Evolutionary conservation across 768 basidiomycete genomes (phyloP).

Genomic region (Chiua virens): DNA sequence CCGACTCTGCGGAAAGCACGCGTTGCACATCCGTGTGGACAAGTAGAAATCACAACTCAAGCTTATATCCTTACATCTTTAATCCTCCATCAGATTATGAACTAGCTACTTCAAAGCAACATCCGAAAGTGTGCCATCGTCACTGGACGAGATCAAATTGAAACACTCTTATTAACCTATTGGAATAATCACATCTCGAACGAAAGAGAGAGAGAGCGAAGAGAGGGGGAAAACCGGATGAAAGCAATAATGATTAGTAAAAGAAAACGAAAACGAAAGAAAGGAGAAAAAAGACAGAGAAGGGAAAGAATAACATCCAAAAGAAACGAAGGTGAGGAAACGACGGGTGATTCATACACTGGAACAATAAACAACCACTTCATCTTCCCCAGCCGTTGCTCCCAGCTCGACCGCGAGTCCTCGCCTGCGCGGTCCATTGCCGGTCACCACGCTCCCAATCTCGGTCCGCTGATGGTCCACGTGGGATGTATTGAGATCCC

Average conservation of each 20-base stretch:
- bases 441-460: slow-evolving; percentile 51
- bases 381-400: slow-evolving; percentile 38
- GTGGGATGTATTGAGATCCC: slow-evolving; percentile 40
- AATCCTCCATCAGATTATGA: slow-evolving; percentile 7
- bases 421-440: slow-evolving; percentile 26
- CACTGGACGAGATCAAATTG: background rate
- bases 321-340: slow-evolving; percentile 1
- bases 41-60: background rate
- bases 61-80: background rate
- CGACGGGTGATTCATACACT: slow-evolving; percentile 3
- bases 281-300: background rate
- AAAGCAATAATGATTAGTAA: slow-evolving; percentile 36
- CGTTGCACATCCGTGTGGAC: no score
- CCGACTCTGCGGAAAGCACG: background rate
- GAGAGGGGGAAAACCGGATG: slow-evolving; percentile 2
- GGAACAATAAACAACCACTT: slow-evolving; percentile 6
- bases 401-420: slow-evolving; percentile 34
- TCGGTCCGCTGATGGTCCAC: slow-evolving; percentile 53
- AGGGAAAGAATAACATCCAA: background rate
- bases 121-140: background rate
- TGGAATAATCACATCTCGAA: slow-evolving; percentile 6
- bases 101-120: slow-evolving; percentile 1
- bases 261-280: slow-evolving; percentile 4
- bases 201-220: slow-evolving; percentile 2
- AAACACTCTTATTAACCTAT: slow-evolving; percentile 9